Evolutionary conservation across 1,139 yeast species (phyloP), one percentile per base, ranked within the genome.

Genomic region (Kodamaea derodonti): DNA sequence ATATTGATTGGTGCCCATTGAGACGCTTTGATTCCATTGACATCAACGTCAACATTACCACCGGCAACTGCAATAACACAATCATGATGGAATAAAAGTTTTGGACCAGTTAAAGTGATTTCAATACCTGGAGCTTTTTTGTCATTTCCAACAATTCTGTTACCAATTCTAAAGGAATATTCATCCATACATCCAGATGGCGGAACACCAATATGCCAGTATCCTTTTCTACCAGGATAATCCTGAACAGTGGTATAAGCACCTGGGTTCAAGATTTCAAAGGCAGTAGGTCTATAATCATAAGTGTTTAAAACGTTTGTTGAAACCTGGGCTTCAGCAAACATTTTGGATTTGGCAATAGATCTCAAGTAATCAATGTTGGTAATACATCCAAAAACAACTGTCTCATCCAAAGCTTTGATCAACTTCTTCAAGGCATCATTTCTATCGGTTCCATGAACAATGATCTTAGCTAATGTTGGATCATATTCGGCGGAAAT

Each of bases 101-200:
- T 75, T 13, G 98, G 97, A 20, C 97, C 98, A 38, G 65, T 77
- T 50, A 92, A 67, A 1, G 97, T 92, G 41, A 86, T 72, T 63
- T 92, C 98, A 54, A 92, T 72, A 29, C 95, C 96, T 10, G 97
- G 95, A 12, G 95, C 84, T 30, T 72, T 67, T 47, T 69, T 62
- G 48, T 83, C 76, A 60, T 92, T 90, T 41, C 97, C 97, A 34
- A 92, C 97, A 53, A 86, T 78, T 55, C 84, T 69, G 66, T 92
- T 90, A 22, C 95, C 96, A 42, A 87, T 58, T 54, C 96, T 75
- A 67, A 88, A 90, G 2, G 97, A 80, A 50, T 81, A 88, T 41
- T 82, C 78, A 62, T 92, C 97, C 97, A 92, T 92, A 43, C 97
- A 96, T 31, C 98, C 98, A 25, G 96, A 86, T 8, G 97, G 97